A percentile compares a stretch with the other conserved stretches of the same genome.
phyloP scores from a whole-genome alignment of 305 asterid species.

The Fraxinus paxiana region DNA sequence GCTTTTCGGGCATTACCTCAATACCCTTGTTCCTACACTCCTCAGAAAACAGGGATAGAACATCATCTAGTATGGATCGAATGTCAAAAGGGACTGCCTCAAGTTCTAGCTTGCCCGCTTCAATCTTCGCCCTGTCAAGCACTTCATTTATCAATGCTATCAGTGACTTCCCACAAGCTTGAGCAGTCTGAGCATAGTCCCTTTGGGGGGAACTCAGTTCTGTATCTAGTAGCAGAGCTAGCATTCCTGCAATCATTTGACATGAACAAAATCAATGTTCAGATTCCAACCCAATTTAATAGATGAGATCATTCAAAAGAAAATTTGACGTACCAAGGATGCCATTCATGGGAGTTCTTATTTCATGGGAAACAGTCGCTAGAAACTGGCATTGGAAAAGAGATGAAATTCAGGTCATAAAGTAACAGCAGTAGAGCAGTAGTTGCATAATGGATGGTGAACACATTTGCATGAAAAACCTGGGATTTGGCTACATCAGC shows the following conservation, averaged over 20 bases:
- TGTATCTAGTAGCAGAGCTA: conserved; percentile 71
- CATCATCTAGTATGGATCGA: conserved; percentile 75
- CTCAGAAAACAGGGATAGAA: conserved; percentile 84
- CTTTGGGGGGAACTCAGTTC: conserved; percentile 79
- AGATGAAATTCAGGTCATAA: conserved; percentile 12
- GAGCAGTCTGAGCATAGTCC: conserved; percentile 91
- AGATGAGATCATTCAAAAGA: not conserved
- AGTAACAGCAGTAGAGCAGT: conserved; percentile 11
- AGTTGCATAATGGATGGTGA: not conserved
- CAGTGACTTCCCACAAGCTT: conserved; percentile 83
- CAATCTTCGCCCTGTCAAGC: conserved; percentile 90
- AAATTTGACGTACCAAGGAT: conserved; percentile 54
- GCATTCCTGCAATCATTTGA: conserved; percentile 64
- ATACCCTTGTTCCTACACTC: conserved; percentile 77
- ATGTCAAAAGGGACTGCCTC: conserved; percentile 84
- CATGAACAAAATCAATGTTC: not conserved
- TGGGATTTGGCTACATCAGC: conserved; percentile 96
- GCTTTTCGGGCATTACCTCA: conserved; percentile 50
- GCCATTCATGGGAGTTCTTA: conserved; percentile 96
- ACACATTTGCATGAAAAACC: conserved; percentile 36
- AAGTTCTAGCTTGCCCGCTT: conserved; percentile 80
- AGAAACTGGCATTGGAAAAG: conserved; percentile 55
- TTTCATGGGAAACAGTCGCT: conserved; percentile 96
- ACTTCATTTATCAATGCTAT: conserved; percentile 87
- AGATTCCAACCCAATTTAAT: not conserved